Evolutionary conservation across 164 flowering plant genomes (phyloP).

Genomic region (Cinnamomum chago): DNA sequence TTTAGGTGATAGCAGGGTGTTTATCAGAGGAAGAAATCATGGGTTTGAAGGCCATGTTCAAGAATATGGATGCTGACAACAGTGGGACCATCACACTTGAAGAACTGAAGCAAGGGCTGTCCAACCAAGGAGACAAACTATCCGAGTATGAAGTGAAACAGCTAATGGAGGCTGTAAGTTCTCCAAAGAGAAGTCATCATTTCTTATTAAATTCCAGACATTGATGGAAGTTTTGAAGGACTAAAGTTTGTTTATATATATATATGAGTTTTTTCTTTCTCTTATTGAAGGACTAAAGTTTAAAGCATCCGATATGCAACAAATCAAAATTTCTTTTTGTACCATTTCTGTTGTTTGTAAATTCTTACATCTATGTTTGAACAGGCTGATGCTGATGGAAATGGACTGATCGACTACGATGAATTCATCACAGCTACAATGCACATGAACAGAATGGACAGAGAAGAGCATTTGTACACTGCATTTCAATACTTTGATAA

Average conservation of each 20-base stretch:
- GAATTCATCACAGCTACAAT: slow-evolving; percentile 97
- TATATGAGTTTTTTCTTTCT: too few species aligned
- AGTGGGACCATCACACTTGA: slow-evolving; percentile 93
- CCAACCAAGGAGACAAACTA: slow-evolving; percentile 84
- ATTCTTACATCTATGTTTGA: neutral
- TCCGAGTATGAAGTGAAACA: slow-evolving; percentile 79
- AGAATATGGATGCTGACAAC: slow-evolving; percentile 76
- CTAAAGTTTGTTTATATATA: too few species aligned
- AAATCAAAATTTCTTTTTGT: neutral
- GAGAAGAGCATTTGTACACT: slow-evolving; percentile 91
- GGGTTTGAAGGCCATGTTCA: slow-evolving; percentile 90
- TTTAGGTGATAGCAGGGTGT: slow-evolving; percentile 84
- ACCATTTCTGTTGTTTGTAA: neutral
- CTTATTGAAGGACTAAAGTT: too few species aligned
- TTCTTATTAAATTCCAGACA: neutral
- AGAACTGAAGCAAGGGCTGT: slow-evolving; percentile 79
- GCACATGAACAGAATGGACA: slow-evolving; percentile 88
- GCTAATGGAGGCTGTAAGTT: slow-evolving; percentile 88
- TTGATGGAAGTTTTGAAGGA: neutral
- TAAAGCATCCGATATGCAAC: neutral
- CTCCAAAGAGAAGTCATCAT: neutral
- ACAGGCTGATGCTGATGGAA: slow-evolving; percentile 92
- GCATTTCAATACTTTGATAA: slow-evolving; percentile 92
- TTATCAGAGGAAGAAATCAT: slow-evolving; percentile 93
- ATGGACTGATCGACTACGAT: slow-evolving; percentile 83